Evolutionary conservation across 2,329 filamentous ascomycete species (phyloP).

Genomic region (Alternaria alternata): DNA sequence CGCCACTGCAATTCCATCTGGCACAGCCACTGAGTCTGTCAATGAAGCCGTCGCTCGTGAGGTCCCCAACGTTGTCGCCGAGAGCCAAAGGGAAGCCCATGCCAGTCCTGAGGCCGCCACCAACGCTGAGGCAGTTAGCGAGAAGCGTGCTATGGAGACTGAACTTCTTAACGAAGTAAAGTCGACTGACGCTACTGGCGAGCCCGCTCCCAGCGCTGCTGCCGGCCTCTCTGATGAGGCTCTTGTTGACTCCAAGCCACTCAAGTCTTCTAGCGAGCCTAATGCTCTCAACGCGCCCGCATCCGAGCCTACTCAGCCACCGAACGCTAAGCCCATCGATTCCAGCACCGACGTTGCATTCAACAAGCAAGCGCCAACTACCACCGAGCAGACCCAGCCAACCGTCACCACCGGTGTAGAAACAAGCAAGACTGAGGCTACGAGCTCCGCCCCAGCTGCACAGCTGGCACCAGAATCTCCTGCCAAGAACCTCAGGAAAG

Average conservation of each 20-base stretch:
- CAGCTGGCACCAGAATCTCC: constrained; percentile 39
- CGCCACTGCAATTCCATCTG: constrained; percentile 8
- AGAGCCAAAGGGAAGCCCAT: constrained; percentile 73
- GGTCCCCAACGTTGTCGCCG: constrained; percentile 69
- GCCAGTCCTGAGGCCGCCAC: constrained; percentile 71
- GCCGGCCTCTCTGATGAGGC: constrained; percentile 43
- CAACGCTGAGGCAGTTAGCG: constrained; percentile 68
- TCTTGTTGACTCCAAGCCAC: constrained; percentile 38
- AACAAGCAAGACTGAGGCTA: constrained; percentile 42
- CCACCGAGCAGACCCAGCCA: constrained; percentile 50
- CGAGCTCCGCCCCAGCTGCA: constrained; percentile 19
- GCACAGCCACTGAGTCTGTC: constrained; percentile 28
- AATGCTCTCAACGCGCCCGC: constrained; percentile 51
- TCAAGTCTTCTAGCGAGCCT: constrained; percentile 42
- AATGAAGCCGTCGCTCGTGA: constrained; percentile 43
- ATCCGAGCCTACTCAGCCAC: constrained; percentile 37
- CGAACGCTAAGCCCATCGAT: constrained; percentile 35
- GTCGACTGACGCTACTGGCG: constrained; percentile 21
- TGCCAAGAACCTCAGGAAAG: constrained; percentile 36
- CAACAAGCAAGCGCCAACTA: constrained; percentile 52
- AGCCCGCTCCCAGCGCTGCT: constrained; percentile 51
- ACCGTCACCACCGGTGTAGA: constrained; percentile 53
- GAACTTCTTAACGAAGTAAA: constrained; percentile 65
- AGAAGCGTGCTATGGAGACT: constrained; percentile 74
- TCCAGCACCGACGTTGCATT: constrained; percentile 53